Conservation (phyloP, 345 rosid genomes). For the Capsella bursapastoris region DNA sequence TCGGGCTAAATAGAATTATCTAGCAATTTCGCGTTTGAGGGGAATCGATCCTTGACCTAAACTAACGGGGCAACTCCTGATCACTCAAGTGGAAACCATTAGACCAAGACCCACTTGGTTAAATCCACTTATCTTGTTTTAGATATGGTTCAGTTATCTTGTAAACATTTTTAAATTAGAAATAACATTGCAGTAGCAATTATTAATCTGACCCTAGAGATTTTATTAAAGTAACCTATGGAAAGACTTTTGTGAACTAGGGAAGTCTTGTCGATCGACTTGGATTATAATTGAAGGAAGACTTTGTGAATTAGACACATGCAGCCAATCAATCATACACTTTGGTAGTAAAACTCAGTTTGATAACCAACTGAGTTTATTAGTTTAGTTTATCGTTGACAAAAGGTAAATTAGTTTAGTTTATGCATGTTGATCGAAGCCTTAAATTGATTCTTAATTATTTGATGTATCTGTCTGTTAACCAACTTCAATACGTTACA, state of each 20-base stretch:
- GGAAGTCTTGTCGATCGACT: not conserved
- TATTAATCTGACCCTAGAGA: not conserved
- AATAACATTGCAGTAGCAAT: not conserved
- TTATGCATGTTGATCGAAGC: not conserved
- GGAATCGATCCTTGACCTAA: no score
- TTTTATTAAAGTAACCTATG: not conserved
- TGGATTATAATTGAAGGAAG: not conserved
- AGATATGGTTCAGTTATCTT: no score
- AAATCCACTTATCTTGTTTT: not conserved
- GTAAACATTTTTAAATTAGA: no score
- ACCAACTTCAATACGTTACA: not conserved
- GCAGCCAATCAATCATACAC: not conserved
- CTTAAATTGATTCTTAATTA: not conserved
- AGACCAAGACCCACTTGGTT: no score
- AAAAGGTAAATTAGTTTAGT: not conserved
- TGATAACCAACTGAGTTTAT: not conserved
- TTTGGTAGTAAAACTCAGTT: not conserved
- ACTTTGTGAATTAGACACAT: not conserved
- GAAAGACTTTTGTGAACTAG: not conserved
- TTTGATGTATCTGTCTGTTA: no score
- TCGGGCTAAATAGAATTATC: no score
- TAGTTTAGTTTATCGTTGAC: not conserved
- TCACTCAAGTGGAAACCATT: no score
- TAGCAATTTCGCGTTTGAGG: no score
- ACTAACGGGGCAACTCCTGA: no score